Conservation (phyloP, 2,329 filamentous ascomycete genomes). For the Diaporthe citri region DNA sequence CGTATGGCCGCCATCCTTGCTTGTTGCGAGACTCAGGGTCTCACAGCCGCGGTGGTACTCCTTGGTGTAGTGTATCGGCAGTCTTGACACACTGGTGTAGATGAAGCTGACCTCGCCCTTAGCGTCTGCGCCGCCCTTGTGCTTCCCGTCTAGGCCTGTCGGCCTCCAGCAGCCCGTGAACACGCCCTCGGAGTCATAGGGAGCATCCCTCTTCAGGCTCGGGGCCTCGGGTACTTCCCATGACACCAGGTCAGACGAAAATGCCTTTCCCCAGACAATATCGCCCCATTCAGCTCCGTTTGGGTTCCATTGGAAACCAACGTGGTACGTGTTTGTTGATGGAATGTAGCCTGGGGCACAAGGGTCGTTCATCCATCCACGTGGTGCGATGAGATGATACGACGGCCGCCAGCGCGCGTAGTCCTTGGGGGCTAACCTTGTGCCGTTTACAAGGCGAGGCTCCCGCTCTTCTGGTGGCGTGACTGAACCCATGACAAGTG, state of each 20-base stretch:
- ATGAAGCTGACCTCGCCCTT: slow-evolving; percentile 47
- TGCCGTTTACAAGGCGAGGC: not conserved
- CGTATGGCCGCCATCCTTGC: slow-evolving; percentile 51
- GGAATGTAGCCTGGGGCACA: slow-evolving; percentile 64
- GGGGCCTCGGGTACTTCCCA: slow-evolving; percentile 26
- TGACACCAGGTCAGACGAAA: slow-evolving; percentile 49
- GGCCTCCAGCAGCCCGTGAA: slow-evolving; percentile 65
- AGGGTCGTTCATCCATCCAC: slow-evolving; percentile 57
- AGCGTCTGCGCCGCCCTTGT: slow-evolving; percentile 53
- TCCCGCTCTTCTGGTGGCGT: slow-evolving; percentile 16
- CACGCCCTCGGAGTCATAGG: slow-evolving; percentile 64
- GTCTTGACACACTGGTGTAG: slow-evolving; percentile 50
- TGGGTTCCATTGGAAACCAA: slow-evolving; percentile 65
- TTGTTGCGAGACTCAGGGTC: slow-evolving; percentile 55
- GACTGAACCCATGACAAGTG: slow-evolving; percentile 20
- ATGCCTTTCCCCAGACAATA: slow-evolving; percentile 64
- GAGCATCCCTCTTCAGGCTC: slow-evolving; percentile 50
- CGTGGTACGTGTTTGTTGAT: slow-evolving; percentile 60
- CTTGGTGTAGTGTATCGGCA: slow-evolving; percentile 54
- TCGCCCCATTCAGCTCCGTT: slow-evolving; percentile 53
- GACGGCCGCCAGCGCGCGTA: slow-evolving; percentile 35
- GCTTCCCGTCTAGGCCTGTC: slow-evolving; percentile 50
- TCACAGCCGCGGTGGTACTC: slow-evolving; percentile 57
- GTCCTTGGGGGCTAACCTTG: slow-evolving; percentile 22
- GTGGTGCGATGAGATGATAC: slow-evolving; percentile 44